A percentile compares a stretch with the other conserved stretches of the same genome.
Conservation (phyloP, 2,329 filamentous ascomycete genomes). For the Davidsoniella eucalypti region DNA sequence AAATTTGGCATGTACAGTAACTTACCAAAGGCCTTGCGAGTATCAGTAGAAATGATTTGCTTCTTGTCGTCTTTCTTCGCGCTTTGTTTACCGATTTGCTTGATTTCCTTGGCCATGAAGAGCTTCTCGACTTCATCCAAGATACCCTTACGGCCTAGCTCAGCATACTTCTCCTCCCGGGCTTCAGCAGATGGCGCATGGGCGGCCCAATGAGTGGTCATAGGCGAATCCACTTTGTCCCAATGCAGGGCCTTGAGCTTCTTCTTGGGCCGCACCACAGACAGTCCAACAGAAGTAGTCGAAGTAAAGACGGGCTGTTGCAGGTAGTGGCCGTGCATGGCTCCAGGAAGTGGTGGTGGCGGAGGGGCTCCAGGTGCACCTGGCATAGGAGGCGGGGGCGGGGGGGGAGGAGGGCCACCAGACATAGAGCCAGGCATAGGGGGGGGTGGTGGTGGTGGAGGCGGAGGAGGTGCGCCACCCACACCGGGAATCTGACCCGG, state of each 20-base stretch:
- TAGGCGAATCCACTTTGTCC: constrained; percentile 91
- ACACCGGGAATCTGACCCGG: constrained; percentile 12
- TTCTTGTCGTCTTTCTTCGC: constrained; percentile 84
- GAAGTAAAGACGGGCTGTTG: constrained; percentile 39
- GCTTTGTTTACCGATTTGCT: constrained; percentile 57
- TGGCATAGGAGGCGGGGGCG: constrained; percentile 24
- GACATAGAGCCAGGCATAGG: constrained; percentile 25
- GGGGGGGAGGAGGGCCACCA: constrained; percentile 23
- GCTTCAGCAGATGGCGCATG: constrained; percentile 74
- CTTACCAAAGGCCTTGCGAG: constrained; percentile 72
- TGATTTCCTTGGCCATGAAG: constrained; percentile 95
- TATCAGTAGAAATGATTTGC: constrained; percentile 81
- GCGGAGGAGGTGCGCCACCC: constrained; percentile 10
- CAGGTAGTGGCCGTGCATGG: constrained; percentile 62
- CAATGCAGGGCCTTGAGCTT: constrained; percentile 98
- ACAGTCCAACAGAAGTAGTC: constrained; percentile 46
- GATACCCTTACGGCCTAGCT: constrained; percentile 86
- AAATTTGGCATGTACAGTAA: constrained; percentile 7
- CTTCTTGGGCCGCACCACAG: constrained; percentile 85
- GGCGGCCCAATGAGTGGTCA: constrained; percentile 82
- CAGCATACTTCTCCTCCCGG: constrained; percentile 89
- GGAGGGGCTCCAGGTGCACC: constrained; percentile 30
- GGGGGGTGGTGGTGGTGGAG: constrained; percentile 21
- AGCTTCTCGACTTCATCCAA: constrained; percentile 94
- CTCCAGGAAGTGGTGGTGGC: constrained; percentile 49